phyloP scores from a whole-genome alignment of 495 filamentous ascomycete species.

The Penicillium soppii region DNA sequence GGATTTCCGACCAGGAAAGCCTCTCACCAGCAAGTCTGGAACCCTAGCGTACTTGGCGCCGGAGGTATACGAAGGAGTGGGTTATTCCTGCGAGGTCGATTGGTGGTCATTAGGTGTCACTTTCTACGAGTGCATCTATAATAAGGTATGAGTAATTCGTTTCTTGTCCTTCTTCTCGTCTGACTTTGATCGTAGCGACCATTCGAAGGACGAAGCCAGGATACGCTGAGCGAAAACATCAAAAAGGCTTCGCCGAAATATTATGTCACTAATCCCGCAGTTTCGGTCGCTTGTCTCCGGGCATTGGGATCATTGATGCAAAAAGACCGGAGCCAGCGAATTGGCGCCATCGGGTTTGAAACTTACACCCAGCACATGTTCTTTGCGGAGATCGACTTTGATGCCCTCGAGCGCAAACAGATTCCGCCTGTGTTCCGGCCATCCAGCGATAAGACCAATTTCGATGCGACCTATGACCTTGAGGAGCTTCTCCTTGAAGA shows the following conservation, averaged over 20 bases:
- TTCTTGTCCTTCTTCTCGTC: background rate
- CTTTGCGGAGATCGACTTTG: slow-evolving; percentile 85
- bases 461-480: slow-evolving; percentile 96
- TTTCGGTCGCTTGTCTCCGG: slow-evolving; percentile 80
- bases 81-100: slow-evolving; percentile 85
- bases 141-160: slow-evolving; percentile 64
- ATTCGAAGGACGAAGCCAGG: slow-evolving; percentile 84
- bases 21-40: slow-evolving; percentile 91
- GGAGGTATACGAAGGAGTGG: slow-evolving; percentile 86
- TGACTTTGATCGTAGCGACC: slow-evolving; percentile 59
- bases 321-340: slow-evolving; percentile 72
- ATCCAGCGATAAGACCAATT: slow-evolving; percentile 97
- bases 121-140: slow-evolving; percentile 99
- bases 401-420: slow-evolving; percentile 80
- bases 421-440: slow-evolving; percentile 89
- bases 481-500: slow-evolving; percentile 94
- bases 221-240: slow-evolving; percentile 76
- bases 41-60: slow-evolving; percentile 95
- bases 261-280: slow-evolving; percentile 84
- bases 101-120: slow-evolving; percentile 98
- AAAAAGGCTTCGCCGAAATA: slow-evolving; percentile 80
- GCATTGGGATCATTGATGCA: slow-evolving; percentile 81
- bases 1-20: slow-evolving; percentile 79
- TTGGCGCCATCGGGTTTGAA: slow-evolving; percentile 75
- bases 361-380: slow-evolving; percentile 85